A percentile compares a stretch with the other conserved stretches of the same genome.
Conservation (phyloP, 495 filamentous ascomycete species). For the Annulohypoxylon stygium region DNA sequence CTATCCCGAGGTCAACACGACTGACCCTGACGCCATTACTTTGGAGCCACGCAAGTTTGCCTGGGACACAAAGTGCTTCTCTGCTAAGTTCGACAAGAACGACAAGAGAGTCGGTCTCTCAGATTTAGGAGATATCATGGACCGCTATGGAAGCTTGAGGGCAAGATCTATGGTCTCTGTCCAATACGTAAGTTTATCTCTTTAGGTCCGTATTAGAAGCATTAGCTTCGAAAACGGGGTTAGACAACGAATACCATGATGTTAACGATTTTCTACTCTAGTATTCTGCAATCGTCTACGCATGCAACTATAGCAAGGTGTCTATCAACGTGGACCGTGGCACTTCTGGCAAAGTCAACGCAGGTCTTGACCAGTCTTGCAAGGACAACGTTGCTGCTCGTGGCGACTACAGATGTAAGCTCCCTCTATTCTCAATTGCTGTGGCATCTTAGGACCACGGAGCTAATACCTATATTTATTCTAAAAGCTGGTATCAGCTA, state of each 20-base stretch:
- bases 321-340: not conserved
- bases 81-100: constrained; percentile 11
- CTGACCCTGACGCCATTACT: not conserved
- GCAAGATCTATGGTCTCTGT: not conserved
- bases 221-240: too few relatives aligned
- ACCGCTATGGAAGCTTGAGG: not conserved
- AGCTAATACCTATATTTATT: not conserved
- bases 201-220: not conserved
- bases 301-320: not conserved
- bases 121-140: constrained; percentile 9
- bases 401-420: constrained; percentile 18
- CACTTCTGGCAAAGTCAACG: constrained; percentile 8
- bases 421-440: not conserved
- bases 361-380: not conserved
- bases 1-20: not conserved
- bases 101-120: constrained; percentile 11
- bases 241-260: not conserved
- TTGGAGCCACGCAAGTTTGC: not conserved
- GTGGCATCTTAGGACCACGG: not conserved
- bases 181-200: constrained; percentile 1
- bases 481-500: constrained; percentile 9
- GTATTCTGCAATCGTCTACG: not conserved
- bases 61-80: constrained; percentile 1
- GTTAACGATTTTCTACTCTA: not conserved
- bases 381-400: constrained; percentile 5